phyloP scores from a whole-genome alignment of 805 yeast genomes.

The Yamadazyma ubonensis region DNA sequence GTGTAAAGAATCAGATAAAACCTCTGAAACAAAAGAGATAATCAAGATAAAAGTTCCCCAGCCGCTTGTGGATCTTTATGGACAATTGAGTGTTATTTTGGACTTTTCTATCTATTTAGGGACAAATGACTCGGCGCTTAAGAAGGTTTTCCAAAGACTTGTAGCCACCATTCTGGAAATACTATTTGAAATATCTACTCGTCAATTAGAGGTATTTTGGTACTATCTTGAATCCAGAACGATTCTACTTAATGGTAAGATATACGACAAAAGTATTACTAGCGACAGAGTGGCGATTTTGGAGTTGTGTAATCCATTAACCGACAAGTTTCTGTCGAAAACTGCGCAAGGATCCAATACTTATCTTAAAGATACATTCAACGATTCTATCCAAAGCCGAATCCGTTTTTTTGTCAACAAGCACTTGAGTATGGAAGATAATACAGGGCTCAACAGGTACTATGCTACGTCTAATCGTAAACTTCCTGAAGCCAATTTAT shows the following conservation, averaged over 20 bases:
- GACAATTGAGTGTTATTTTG: constrained; percentile 22
- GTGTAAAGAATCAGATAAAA: background rate
- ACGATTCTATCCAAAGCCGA: constrained; percentile 36
- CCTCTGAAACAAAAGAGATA: background rate
- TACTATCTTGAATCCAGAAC: constrained; percentile 34
- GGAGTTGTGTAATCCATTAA: constrained; percentile 38
- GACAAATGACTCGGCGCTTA: constrained; percentile 17
- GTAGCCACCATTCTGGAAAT: constrained; percentile 24
- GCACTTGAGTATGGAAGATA: constrained; percentile 39
- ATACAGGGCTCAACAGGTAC: constrained; percentile 44
- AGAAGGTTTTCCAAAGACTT: constrained; percentile 25
- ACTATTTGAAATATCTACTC: constrained; percentile 22
- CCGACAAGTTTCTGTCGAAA: constrained; percentile 28
- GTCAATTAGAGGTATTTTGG: constrained; percentile 29
- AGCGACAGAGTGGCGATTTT: constrained; percentile 39
- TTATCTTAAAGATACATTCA: constrained; percentile 37
- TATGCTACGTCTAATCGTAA: constrained; percentile 30
- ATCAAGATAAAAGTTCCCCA: background rate
- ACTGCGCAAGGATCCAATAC: constrained; percentile 26
- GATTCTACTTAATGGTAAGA: constrained; percentile 18
- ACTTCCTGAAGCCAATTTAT: constrained; percentile 21
- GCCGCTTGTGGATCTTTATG: constrained; percentile 4
- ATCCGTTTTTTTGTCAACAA: constrained; percentile 34
- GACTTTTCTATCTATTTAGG: constrained; percentile 28
- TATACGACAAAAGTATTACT: constrained; percentile 28